Evolutionary conservation across 2,329 filamentous ascomycete genomes (phyloP).

Genomic region (Neonectria ditissima): DNA sequence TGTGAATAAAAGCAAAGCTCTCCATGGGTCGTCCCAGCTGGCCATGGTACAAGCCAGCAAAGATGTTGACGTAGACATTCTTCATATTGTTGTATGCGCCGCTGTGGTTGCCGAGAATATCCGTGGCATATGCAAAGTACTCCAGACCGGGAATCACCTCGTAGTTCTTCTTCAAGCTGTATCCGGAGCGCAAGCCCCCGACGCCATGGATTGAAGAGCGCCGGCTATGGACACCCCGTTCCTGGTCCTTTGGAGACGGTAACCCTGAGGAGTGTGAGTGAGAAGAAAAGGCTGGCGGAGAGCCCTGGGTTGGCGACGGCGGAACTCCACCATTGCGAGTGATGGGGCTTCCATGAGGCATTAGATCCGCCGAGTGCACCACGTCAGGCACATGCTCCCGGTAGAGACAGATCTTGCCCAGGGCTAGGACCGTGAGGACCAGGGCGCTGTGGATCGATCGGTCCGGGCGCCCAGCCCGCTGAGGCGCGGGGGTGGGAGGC

Average conservation of each 20-base stretch:
- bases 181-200: conserved; percentile 43
- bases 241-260: conserved; percentile 65
- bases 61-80: conserved; percentile 85
- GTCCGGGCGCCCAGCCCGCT: conserved; percentile 64
- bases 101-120: conserved; percentile 85
- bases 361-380: conserved; percentile 54
- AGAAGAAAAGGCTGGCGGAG: conserved; percentile 60
- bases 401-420: conserved; percentile 83
- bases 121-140: conserved; percentile 87
- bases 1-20: conserved; percentile 75
- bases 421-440: conserved; percentile 82
- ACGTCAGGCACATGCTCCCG: conserved; percentile 68
- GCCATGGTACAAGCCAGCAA: conserved; percentile 89
- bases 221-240: conserved; percentile 59
- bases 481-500: conserved; percentile 45
- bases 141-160: conserved; percentile 90
- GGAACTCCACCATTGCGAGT: conserved; percentile 63
- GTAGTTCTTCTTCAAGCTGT: conserved; percentile 68
- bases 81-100: conserved; percentile 84
- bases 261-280: conserved; percentile 63
- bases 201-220: conserved; percentile 64
- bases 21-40: conserved; percentile 89
- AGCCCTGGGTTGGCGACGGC: conserved; percentile 66
- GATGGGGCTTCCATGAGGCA: conserved; percentile 51
- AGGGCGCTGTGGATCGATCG: conserved; percentile 84